These are phyloP conservation scores for Capsicum chinense DNA, from an alignment of 257 asterid species.

Conservation along the genomic window DNA sequence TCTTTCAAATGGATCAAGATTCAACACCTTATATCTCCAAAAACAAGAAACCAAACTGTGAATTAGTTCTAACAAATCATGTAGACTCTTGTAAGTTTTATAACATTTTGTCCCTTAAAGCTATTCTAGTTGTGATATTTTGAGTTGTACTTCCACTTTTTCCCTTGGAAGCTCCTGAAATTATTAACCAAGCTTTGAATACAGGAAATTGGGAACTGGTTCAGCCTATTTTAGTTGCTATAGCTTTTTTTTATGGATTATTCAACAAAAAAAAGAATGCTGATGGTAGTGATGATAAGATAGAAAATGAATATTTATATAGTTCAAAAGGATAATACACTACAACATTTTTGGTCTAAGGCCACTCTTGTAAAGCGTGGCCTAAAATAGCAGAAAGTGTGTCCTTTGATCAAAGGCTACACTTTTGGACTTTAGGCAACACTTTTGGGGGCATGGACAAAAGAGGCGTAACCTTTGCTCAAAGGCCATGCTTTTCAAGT, in stretches of 20 bases:
- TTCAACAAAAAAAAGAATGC: conserved; percentile 77
- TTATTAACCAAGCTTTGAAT: conserved; percentile 42
- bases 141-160: conserved; percentile 60
- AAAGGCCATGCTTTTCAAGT: no score
- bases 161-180: conserved; percentile 49
- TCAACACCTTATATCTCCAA: conserved; percentile 30
- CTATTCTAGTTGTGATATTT: conserved; percentile 51
- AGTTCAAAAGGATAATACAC: not conserved
- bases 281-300: conserved; percentile 23
- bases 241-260: conserved; percentile 86
- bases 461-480: no score
- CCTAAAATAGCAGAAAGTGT: no score
- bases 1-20: no score
- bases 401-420: no score
- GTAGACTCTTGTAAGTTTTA: conserved; percentile 54
- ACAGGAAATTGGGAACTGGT: conserved; percentile 83
- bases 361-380: no score
- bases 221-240: conserved; percentile 84
- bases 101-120: conserved; percentile 56
- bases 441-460: no score
- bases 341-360: no score
- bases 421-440: no score
- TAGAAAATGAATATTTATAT: conserved; percentile 36
- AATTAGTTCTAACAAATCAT: conserved; percentile 33
- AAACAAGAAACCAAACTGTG: conserved; percentile 32